Conservation (phyloP, 371 early-diverging fungal species). For the Mucor indicus region DNA sequence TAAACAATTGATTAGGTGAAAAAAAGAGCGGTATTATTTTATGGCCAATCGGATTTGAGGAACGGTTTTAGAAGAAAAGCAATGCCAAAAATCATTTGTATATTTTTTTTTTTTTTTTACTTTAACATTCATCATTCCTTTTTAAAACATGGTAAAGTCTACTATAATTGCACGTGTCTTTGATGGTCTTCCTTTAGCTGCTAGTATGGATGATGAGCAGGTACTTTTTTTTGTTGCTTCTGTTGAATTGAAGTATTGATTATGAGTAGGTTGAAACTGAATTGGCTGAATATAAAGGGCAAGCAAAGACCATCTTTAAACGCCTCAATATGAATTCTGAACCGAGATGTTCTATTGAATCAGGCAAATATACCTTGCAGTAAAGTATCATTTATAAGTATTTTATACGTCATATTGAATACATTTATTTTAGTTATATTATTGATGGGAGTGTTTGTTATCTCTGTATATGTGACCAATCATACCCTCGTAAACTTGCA, state of each 20-base stretch:
- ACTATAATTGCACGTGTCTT: constrained; percentile 92
- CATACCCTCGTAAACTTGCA: constrained; percentile 93
- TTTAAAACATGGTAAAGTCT: constrained; percentile 87
- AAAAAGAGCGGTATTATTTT: too few relatives aligned
- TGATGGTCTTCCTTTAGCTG: constrained; percentile 95
- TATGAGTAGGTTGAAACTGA: constrained; percentile 73
- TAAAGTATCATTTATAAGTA: too few relatives aligned
- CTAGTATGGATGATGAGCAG: constrained; percentile 97
- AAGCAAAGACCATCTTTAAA: constrained; percentile 90
- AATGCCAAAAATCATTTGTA: too few relatives aligned
- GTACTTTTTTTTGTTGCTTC: too few relatives aligned
- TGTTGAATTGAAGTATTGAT: too few relatives aligned
- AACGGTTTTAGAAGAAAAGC: too few relatives aligned
- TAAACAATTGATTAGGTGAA: too few relatives aligned
- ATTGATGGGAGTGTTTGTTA: constrained; percentile 93
- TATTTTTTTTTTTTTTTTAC: too few relatives aligned
- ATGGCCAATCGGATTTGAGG: too few relatives aligned
- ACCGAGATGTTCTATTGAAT: constrained; percentile 93
- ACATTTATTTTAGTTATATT: constrained; percentile 92
- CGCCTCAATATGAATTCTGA: constrained; percentile 84
- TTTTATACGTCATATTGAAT: too few relatives aligned
- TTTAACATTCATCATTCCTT: too few relatives aligned
- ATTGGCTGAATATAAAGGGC: constrained; percentile 88
- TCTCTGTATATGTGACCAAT: constrained; percentile 88
- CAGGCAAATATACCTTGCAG: constrained; percentile 86